A percentile compares a stretch with the other conserved stretches of the same genome.
phyloP scores from a whole-genome alignment of 2,329 filamentous ascomycete species.

The Aspergillus nomiae region DNA sequence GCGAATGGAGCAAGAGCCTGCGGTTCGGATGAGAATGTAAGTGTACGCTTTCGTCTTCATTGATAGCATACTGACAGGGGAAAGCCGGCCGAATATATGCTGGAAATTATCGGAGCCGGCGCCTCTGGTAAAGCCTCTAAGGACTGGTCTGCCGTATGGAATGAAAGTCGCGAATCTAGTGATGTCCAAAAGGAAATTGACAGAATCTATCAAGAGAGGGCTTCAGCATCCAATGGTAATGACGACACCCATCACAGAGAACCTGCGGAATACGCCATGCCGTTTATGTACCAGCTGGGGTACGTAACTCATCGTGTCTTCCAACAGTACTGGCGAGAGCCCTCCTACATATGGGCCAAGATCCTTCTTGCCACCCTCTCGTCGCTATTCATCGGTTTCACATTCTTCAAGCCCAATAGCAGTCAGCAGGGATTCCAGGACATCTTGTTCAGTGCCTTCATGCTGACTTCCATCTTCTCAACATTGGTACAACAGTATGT shows the following conservation, averaged over 20 bases:
- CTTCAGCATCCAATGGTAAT: constrained; percentile 34
- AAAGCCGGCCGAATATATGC: constrained; percentile 71
- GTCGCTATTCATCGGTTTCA: constrained; percentile 78
- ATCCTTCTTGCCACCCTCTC: constrained; percentile 62
- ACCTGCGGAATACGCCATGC: constrained; percentile 84
- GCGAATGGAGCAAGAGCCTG: constrained; percentile 62
- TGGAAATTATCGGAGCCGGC: constrained; percentile 59
- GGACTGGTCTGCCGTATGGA: constrained; percentile 67
- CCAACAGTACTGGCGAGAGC: constrained; percentile 87
- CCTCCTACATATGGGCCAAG: constrained; percentile 85
- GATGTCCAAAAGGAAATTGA: constrained; percentile 61
- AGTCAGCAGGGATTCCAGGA: constrained; percentile 79
- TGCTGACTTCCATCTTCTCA: constrained; percentile 63
- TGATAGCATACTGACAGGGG: constrained; percentile 15
- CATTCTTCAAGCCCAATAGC: constrained; percentile 72
- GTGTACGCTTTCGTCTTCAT: background rate
- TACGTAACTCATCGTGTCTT: constrained; percentile 74
- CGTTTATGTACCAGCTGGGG: constrained; percentile 66
- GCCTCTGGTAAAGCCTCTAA: constrained; percentile 67
- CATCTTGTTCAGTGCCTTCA: constrained; percentile 84
- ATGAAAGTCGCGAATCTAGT: constrained; percentile 56
- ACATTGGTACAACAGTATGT: constrained; percentile 55
- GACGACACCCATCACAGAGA: constrained; percentile 63
- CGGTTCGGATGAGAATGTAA: constrained; percentile 59
- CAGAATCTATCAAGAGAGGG: constrained; percentile 54